Conservation (phyloP, 108 stramenopile genomes). For the Pseudonitzschia multiseries region DNA sequence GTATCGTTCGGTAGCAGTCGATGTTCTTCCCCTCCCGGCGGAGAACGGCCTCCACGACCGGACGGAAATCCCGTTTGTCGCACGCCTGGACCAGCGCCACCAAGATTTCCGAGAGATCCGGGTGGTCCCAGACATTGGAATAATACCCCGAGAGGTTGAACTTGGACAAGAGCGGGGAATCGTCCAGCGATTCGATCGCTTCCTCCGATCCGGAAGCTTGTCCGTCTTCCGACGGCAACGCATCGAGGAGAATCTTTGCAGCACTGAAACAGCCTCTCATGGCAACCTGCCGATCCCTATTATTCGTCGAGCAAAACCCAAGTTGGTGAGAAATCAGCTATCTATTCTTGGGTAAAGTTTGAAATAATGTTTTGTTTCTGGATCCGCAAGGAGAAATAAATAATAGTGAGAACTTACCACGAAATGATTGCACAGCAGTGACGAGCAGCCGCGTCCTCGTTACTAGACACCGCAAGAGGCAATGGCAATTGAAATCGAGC, state of each 20-base stretch:
- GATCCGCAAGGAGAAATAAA: neutral
- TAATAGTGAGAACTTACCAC: slow-evolving; percentile 41
- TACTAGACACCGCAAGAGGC: slow-evolving; percentile 52
- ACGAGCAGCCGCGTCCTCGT: slow-evolving; percentile 16
- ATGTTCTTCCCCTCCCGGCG: slow-evolving; percentile 50
- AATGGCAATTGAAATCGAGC: slow-evolving; percentile 80
- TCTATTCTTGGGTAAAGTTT: neutral
- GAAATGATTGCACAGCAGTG: slow-evolving; percentile 68
- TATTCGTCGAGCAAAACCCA: neutral
- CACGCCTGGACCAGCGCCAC: slow-evolving; percentile 79
- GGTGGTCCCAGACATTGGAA: slow-evolving; percentile 82
- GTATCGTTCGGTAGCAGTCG: slow-evolving; percentile 76
- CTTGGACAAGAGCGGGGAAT: slow-evolving; percentile 59
- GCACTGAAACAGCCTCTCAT: slow-evolving; percentile 62
- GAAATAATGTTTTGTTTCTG: too few relatives aligned
- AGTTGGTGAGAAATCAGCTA: neutral
- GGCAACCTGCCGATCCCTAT: slow-evolving; percentile 58
- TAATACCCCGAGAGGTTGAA: slow-evolving; percentile 75
- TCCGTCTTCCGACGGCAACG: neutral
- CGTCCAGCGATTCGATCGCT: slow-evolving; percentile 39
- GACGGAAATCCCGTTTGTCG: slow-evolving; percentile 77
- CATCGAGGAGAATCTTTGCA: slow-evolving; percentile 53
- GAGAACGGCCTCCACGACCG: slow-evolving; percentile 69
- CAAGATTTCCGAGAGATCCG: slow-evolving; percentile 69
- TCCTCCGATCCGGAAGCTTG: slow-evolving; percentile 14